phyloP scores from a whole-genome alignment of 371 early-diverging fungal species.

The Apophysomyces elegans region DNA sequence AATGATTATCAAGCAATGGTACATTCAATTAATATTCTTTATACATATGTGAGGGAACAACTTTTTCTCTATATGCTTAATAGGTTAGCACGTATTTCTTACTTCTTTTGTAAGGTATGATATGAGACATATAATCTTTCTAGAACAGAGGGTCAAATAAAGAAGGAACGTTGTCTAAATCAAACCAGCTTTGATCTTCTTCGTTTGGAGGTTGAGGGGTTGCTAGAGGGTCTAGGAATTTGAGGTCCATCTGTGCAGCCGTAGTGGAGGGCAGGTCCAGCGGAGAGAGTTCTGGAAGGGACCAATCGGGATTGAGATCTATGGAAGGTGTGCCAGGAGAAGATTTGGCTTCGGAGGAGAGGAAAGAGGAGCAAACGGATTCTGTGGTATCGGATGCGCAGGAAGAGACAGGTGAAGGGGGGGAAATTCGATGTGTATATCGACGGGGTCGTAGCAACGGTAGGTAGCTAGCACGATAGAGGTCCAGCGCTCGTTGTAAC shows the following conservation, averaged over 20 bases:
- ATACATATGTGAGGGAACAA: too few species aligned
- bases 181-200: conserved; percentile 4
- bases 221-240: conserved; percentile 4
- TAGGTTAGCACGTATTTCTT: too few species aligned
- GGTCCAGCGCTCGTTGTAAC: conserved; percentile 54
- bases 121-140: background rate
- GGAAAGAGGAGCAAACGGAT: background rate
- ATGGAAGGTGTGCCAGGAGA: background rate
- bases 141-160: background rate
- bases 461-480: conserved; percentile 49
- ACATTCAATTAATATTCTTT: too few species aligned
- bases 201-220: background rate
- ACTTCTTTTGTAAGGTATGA: background rate
- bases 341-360: conserved; percentile 5
- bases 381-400: conserved; percentile 3
- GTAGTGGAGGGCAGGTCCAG: background rate
- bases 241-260: background rate
- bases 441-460: conserved; percentile 50
- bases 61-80: too few species aligned
- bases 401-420: conserved; percentile 25
- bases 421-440: conserved; percentile 29
- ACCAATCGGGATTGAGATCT: background rate
- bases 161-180: conserved; percentile 3
- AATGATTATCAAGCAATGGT: too few species aligned
- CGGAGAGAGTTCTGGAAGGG: conserved; percentile 1